phyloP scores from a whole-genome alignment of 2,329 filamentous ascomycete genomes.

The Colletotrichum spinosum region DNA sequence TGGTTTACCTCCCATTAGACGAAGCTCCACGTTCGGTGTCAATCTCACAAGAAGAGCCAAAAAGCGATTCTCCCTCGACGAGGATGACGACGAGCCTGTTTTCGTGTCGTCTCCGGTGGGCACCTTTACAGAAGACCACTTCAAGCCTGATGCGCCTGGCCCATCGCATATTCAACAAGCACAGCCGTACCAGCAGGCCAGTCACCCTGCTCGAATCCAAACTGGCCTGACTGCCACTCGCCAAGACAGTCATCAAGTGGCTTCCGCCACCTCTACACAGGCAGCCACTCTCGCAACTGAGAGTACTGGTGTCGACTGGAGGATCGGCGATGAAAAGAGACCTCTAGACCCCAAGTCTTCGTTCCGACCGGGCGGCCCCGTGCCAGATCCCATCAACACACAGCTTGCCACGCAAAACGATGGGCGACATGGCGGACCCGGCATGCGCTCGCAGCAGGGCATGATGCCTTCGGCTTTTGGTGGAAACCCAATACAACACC shows the following conservation, averaged over 20 bases:
- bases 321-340: conserved; percentile 30
- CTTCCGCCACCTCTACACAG: conserved; percentile 32
- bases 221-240: conserved; percentile 14
- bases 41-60: conserved; percentile 48
- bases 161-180: conserved; percentile 8
- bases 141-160: background rate
- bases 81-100: conserved; percentile 43
- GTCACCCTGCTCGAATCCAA: conserved; percentile 20
- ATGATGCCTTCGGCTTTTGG: conserved; percentile 24
- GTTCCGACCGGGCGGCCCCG: conserved; percentile 20
- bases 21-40: conserved; percentile 67
- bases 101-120: conserved; percentile 9
- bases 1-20: conserved; percentile 68
- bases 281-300: conserved; percentile 33
- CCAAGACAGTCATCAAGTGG: conserved; percentile 21
- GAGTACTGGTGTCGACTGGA: conserved; percentile 22
- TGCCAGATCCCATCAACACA: conserved; percentile 20
- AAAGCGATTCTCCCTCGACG: conserved; percentile 46
- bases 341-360: conserved; percentile 20
- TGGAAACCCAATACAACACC: conserved; percentile 52
- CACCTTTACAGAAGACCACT: conserved; percentile 6
- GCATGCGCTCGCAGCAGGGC: conserved; percentile 30
- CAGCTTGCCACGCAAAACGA: conserved; percentile 13
- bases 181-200: conserved; percentile 1
- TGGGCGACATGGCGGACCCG: conserved; percentile 41